Conservation (phyloP, 306 rosid genomes). For the Begonia peltatifolia region DNA sequence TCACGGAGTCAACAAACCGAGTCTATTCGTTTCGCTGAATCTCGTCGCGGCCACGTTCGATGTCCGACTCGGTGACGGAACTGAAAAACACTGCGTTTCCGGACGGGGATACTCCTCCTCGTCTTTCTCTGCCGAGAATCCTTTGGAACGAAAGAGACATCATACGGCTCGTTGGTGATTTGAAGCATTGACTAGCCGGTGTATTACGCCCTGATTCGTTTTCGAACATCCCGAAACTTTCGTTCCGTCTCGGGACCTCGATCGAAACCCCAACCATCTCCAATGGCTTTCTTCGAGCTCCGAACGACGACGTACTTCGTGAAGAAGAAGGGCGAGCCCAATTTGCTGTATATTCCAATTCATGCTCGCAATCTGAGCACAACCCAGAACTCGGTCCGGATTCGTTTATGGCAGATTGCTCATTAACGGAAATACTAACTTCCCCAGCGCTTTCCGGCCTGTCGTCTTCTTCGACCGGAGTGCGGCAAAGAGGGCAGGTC, state of each 20-base stretch:
- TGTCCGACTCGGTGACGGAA: constrained; percentile 24
- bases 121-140: constrained; percentile 41
- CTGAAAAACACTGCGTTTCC: constrained; percentile 18
- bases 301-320: constrained; percentile 20
- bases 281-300: constrained; percentile 26
- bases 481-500: constrained; percentile 74
- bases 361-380: constrained; percentile 20
- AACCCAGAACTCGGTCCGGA: constrained; percentile 25
- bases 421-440: constrained; percentile 9
- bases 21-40: constrained; percentile 13
- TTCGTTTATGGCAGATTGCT: constrained; percentile 15
- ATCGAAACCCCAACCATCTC: constrained; percentile 26
- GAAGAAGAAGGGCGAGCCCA: constrained; percentile 11
- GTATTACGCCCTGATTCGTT: constrained; percentile 18
- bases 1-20: constrained; percentile 8
- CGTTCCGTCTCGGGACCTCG: constrained; percentile 42
- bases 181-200: constrained; percentile 7
- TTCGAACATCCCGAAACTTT: constrained; percentile 14
- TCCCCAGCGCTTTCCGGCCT: constrained; percentile 7
- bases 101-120: constrained; percentile 30
- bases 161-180: constrained; percentile 42
- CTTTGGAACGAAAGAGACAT: constrained; percentile 45
- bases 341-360: constrained; percentile 2
- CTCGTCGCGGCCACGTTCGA: constrained; percentile 28
- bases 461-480: constrained; percentile 28